Base-by-base conservation (phyloP, 257 asterid species). In the Jasminum sambac region DNA sequence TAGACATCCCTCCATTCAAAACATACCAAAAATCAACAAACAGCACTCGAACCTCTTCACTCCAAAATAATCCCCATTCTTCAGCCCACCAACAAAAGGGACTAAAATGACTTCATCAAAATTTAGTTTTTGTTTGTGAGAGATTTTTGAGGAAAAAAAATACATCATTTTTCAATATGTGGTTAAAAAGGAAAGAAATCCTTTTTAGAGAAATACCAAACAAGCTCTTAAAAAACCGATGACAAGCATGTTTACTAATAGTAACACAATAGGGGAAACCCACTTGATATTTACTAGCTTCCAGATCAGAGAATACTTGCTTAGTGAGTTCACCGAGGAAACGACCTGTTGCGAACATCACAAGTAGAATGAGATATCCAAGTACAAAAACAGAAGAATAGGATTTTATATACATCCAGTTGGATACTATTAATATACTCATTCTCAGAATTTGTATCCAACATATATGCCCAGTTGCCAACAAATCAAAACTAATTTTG, bases 221-320 rank as follows among this genome's bases (percentile, higher is more conserved):
- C 36, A 30, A 30, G 36, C 36, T 30, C 7, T 50, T 34, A 44
- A 30, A 43, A 24, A 70, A 23, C 44, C 64, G 48, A 48, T 42
- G 44, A 44, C 11, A 68, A 63, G 40, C 41, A 73, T 55, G 69
- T 50, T 39, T 64, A 64, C 14, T 41, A 77, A 67, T 67, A 64
- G 9, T 42, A 78, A 70, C 39, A 34, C 71, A 67, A 67, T 62
- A 61, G 63, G 30, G 67, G 72, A 73, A 19, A 82, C 87, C 50
- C 79, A 93, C 98, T 81, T 93, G 98, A 83, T 89, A 93, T 93
- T 93, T 94, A 87, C 97, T 94, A 44, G 96, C 87, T 5, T 73
- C 74, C 79, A 94, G 88, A 75, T 94, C 98, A 14, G 85, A 65
- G 78, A 94, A 91, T 25, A 94, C 98, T 87, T 94, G 97, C 84